phyloP scores from a whole-genome alignment of 2,329 filamentous ascomycete species.

The Chaetothyriales sp. region DNA sequence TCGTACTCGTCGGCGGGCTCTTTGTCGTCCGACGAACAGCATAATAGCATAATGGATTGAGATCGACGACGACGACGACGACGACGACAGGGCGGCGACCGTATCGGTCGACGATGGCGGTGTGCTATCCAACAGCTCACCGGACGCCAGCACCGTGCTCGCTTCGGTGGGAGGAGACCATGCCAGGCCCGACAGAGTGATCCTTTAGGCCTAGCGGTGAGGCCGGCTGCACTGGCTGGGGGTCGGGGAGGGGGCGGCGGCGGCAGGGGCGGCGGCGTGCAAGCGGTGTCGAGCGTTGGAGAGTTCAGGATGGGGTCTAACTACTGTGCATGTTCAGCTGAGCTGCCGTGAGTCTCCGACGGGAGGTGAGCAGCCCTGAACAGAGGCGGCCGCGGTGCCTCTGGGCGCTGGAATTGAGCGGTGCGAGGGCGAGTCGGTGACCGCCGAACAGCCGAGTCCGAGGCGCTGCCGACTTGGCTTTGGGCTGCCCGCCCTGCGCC shows the following conservation, averaged over 20 bases:
- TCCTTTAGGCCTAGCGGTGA: background rate
- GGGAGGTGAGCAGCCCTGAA: background rate
- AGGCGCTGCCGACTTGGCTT: too few species aligned
- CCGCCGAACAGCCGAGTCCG: too few species aligned
- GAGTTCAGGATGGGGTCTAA: background rate
- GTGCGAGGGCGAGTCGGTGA: too few species aligned
- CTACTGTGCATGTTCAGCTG: background rate
- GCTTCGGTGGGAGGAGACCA: background rate
- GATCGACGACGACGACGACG: background rate
- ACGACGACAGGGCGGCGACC: background rate
- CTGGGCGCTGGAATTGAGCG: background rate
- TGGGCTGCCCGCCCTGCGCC: too few species aligned
- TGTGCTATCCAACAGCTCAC: background rate
- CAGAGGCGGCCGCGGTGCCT: background rate
- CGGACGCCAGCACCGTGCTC: background rate
- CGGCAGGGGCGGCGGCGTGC: background rate
- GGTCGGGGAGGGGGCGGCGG: too few species aligned
- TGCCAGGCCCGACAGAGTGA: background rate
- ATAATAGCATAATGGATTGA: conserved; percentile 8
- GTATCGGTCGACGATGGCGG: background rate
- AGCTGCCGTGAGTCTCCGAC: background rate
- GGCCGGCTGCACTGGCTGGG: background rate
- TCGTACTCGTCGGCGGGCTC: conserved; percentile 17
- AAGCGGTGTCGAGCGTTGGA: background rate
- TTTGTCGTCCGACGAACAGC: conserved; percentile 11